Evolutionary conservation across 2,329 filamentous ascomycete species (phyloP).

Genomic region (Raffaelea albimanens): DNA sequence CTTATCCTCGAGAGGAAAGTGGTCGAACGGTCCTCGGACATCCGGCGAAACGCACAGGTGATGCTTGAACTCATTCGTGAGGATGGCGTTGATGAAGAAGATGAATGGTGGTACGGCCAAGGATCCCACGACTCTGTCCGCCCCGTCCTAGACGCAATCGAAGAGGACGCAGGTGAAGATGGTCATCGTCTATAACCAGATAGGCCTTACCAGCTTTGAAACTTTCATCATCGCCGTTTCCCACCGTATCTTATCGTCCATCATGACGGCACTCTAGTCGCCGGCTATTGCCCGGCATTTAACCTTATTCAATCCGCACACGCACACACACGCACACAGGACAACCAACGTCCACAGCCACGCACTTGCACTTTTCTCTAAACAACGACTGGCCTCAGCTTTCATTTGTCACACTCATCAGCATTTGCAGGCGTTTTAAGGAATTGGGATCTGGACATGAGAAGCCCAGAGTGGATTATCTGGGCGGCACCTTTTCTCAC

Average conservation of each 20-base stretch:
- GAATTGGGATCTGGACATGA: background rate
- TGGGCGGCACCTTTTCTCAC: background rate
- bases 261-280: too few relatives aligned
- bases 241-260: too few relatives aligned
- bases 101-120: slow-evolving; percentile 54
- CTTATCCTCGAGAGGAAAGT: slow-evolving; percentile 50
- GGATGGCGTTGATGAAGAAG: slow-evolving; percentile 47
- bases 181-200: too few relatives aligned
- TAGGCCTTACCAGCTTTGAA: too few relatives aligned
- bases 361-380: background rate
- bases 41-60: slow-evolving; percentile 53
- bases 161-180: slow-evolving; percentile 37
- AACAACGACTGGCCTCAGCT: too few relatives aligned
- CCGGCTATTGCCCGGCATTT: too few relatives aligned
- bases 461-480: too few relatives aligned
- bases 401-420: slow-evolving; percentile 2
- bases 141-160: slow-evolving; percentile 38
- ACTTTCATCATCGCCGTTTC: too few relatives aligned
- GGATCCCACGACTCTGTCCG: slow-evolving; percentile 44
- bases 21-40: slow-evolving; percentile 47
- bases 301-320: too few relatives aligned
- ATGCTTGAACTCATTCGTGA: slow-evolving; percentile 56
- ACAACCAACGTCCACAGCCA: background rate
- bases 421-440: slow-evolving; percentile 19
- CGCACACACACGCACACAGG: too few relatives aligned